Percentiles rank a stretch among this genome's conserved stretches.
phyloP scores from a whole-genome alignment of 176 grass and related monocot species.

The Eragrostis curvula region DNA sequence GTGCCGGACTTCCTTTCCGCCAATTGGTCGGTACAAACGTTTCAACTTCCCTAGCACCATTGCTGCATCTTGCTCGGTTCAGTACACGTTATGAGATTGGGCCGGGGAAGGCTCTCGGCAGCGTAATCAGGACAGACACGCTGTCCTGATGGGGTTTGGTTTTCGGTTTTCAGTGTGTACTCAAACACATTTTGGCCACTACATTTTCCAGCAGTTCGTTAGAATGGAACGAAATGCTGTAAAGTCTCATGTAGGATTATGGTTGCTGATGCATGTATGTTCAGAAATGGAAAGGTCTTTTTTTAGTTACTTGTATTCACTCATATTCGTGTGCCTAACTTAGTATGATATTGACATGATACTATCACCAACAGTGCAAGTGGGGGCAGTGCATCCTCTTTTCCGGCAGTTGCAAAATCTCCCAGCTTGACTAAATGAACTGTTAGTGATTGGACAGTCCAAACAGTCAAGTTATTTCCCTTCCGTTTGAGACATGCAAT shows the following conservation, averaged over 20 bases:
- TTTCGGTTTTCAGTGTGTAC: too few relatives aligned
- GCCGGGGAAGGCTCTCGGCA: neutral
- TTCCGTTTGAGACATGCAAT: too few relatives aligned
- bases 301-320: neutral
- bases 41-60: neutral
- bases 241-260: too few relatives aligned
- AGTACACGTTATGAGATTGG: neutral
- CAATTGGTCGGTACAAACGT: slow-evolving; percentile 56
- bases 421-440: neutral
- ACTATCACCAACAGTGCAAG: neutral
- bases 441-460: neutral
- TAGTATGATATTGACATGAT: neutral
- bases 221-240: too few relatives aligned
- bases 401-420: neutral
- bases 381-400: too few relatives aligned
- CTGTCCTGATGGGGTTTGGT: neutral
- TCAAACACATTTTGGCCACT: too few relatives aligned
- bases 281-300: neutral
- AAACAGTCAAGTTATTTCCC: too few relatives aligned
- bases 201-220: too few relatives aligned
- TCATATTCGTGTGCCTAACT: neutral
- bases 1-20: slow-evolving; percentile 91
- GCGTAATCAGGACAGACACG: slow-evolving; percentile 10
- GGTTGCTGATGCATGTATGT: neutral
- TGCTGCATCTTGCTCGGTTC: neutral